A percentile compares a stretch with the other conserved stretches of the same genome.
These are phyloP conservation scores for Lachancea lanzarotensis DNA, from an alignment of 805 yeast species.

Conservation along the genomic window DNA sequence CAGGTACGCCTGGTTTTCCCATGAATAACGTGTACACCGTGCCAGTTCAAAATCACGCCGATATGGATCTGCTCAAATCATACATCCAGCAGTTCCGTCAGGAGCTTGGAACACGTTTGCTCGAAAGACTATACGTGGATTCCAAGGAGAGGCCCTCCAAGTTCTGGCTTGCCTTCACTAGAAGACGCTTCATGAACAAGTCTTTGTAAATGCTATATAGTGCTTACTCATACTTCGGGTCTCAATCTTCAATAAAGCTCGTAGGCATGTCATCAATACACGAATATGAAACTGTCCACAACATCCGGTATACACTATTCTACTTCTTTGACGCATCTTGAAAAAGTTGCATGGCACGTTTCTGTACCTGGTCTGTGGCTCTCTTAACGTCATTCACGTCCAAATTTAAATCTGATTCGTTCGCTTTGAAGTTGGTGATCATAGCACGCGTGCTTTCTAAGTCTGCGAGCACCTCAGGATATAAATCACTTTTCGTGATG, in stretches of 20 bases:
- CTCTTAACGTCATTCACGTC: constrained; percentile 52
- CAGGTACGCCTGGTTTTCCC: constrained; percentile 95
- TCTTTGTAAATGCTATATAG: constrained; percentile 30
- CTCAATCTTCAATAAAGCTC: too few relatives aligned
- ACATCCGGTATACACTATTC: neutral
- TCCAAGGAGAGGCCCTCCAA: constrained; percentile 65
- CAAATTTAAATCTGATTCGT: constrained; percentile 42
- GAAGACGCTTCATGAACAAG: constrained; percentile 94
- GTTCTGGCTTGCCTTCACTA: constrained; percentile 92
- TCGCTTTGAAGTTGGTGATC: constrained; percentile 47
- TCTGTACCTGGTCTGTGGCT: constrained; percentile 65
- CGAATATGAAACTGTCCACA: neutral
- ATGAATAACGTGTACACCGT: constrained; percentile 64
- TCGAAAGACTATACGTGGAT: constrained; percentile 63
- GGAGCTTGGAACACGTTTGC: constrained; percentile 76
- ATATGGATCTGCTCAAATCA: constrained; percentile 69
- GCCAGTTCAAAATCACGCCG: constrained; percentile 68
- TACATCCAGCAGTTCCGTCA: constrained; percentile 93
- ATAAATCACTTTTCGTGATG: constrained; percentile 42
- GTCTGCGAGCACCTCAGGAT: constrained; percentile 37
- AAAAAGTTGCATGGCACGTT: constrained; percentile 60
- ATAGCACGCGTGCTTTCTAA: constrained; percentile 40
- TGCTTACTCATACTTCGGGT: neutral
- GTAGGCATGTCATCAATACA: neutral
- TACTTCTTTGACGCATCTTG: constrained; percentile 32